Percentiles rank a stretch among this genome's conserved stretches.
These are phyloP conservation scores for Talaromyces ruber DNA, from an alignment of 495 filamentous ascomycete species.

Conservation along the genomic window DNA sequence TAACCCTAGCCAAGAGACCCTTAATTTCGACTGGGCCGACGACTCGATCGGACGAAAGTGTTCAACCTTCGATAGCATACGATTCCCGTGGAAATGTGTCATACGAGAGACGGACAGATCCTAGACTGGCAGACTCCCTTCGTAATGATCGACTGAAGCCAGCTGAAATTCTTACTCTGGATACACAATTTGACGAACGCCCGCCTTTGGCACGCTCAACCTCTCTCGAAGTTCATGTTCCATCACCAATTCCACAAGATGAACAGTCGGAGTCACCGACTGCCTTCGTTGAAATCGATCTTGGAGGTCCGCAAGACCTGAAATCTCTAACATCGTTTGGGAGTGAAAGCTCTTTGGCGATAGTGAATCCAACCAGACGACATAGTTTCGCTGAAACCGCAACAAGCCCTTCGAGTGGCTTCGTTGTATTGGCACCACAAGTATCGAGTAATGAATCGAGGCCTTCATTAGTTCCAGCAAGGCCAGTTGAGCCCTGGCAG, in stretches of 20 bases:
- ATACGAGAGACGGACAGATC: background rate
- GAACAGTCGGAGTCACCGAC: background rate
- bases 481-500: background rate
- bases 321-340: background rate
- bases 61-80: background rate
- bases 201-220: background rate
- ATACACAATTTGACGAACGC: background rate
- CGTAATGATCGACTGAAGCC: background rate
- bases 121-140: background rate
- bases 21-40: background rate
- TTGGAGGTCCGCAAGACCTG: background rate
- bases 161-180: background rate
- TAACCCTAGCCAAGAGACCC: background rate
- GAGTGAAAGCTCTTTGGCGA: background rate
- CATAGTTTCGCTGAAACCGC: background rate
- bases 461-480: background rate
- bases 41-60: background rate
- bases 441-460: background rate
- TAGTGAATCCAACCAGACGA: background rate
- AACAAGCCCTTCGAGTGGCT: background rate
- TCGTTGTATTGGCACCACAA: background rate
- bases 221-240: slow-evolving; percentile 6
- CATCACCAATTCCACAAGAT: background rate
- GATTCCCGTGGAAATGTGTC: background rate
- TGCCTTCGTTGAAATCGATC: no score